These are phyloP conservation scores for Senecio squalidus DNA, from an alignment of 140 eudicot genomes.

Conservation along the genomic window DNA sequence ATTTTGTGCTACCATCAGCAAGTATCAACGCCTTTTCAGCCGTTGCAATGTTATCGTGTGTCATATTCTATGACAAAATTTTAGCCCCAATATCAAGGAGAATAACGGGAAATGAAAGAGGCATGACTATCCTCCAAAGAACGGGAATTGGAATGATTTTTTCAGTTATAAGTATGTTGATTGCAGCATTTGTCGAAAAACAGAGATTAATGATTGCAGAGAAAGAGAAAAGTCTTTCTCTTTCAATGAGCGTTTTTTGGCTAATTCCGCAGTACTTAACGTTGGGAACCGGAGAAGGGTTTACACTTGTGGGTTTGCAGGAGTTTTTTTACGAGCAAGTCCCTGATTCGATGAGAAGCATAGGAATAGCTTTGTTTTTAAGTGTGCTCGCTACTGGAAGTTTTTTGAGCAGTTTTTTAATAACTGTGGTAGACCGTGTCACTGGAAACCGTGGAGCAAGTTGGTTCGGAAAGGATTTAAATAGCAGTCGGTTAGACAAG, in stretches of 20 bases:
- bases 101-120: constrained; percentile 40
- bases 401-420: constrained; percentile 44
- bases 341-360: constrained; percentile 70
- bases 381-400: constrained; percentile 59
- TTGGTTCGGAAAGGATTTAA: constrained; percentile 73
- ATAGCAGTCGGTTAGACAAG: constrained; percentile 50
- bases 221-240: constrained; percentile 11
- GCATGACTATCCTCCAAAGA: constrained; percentile 47
- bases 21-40: constrained; percentile 32
- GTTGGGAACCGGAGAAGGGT: constrained; percentile 46
- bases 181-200: constrained; percentile 57
- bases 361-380: constrained; percentile 55
- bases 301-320: constrained; percentile 63
- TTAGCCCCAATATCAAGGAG: constrained; percentile 42
- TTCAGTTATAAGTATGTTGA: constrained; percentile 28
- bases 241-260: constrained; percentile 60
- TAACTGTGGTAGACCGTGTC: constrained; percentile 29
- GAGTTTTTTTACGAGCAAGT: constrained; percentile 71
- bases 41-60: constrained; percentile 31
- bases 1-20: constrained; percentile 70
- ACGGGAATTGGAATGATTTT: constrained; percentile 54
- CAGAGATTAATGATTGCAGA: constrained; percentile 24
- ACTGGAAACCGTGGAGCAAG: constrained; percentile 29
- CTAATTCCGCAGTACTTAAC: constrained; percentile 48
- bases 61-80: constrained; percentile 41